Evolutionary conservation across 768 basidiomycete genomes (phyloP).

Genomic region (Tephrocybe sp.): DNA sequence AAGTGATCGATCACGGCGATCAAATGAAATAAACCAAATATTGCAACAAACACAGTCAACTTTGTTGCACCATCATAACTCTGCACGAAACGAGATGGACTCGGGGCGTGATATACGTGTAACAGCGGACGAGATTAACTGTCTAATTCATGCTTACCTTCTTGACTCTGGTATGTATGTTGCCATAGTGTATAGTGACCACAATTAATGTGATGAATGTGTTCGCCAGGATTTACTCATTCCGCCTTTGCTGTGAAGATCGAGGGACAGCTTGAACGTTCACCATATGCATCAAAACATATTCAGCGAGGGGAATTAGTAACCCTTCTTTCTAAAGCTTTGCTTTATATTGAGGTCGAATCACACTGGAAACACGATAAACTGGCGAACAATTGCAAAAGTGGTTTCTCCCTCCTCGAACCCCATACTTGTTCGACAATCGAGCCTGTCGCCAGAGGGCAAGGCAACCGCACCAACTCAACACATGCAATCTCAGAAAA

Average conservation of each 20-base stretch:
- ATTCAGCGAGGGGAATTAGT: slow-evolving; percentile 80
- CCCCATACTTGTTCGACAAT: slow-evolving; percentile 61
- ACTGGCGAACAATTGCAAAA: slow-evolving; percentile 63
- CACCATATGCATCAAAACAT: slow-evolving; percentile 65
- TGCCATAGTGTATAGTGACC: no score
- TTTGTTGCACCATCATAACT: no score
- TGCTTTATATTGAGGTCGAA: slow-evolving; percentile 82
- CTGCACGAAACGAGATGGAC: no score
- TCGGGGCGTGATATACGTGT: slow-evolving; percentile 47
- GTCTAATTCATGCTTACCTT: slow-evolving; percentile 81
- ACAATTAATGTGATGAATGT: neutral
- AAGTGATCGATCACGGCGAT: slow-evolving; percentile 19
- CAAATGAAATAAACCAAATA: no score
- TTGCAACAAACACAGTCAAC: no score
- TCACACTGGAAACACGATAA: slow-evolving; percentile 72
- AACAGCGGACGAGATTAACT: slow-evolving; percentile 81
- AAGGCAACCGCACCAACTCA: slow-evolving; percentile 15
- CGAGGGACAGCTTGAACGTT: slow-evolving; percentile 70
- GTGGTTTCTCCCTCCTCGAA: slow-evolving; percentile 71
- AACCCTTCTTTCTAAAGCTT: slow-evolving; percentile 75
- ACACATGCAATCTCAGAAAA: slow-evolving; percentile 8
- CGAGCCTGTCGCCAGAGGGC: slow-evolving; percentile 34
- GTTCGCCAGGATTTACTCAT: slow-evolving; percentile 66
- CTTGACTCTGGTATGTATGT: slow-evolving; percentile 65
- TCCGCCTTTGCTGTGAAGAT: slow-evolving; percentile 78